Percentiles rank a stretch among this genome's conserved stretches.
These are phyloP conservation scores for Cercospora sp. DNA, from an alignment of 2,329 filamentous ascomycete genomes.

Conservation along the genomic window DNA sequence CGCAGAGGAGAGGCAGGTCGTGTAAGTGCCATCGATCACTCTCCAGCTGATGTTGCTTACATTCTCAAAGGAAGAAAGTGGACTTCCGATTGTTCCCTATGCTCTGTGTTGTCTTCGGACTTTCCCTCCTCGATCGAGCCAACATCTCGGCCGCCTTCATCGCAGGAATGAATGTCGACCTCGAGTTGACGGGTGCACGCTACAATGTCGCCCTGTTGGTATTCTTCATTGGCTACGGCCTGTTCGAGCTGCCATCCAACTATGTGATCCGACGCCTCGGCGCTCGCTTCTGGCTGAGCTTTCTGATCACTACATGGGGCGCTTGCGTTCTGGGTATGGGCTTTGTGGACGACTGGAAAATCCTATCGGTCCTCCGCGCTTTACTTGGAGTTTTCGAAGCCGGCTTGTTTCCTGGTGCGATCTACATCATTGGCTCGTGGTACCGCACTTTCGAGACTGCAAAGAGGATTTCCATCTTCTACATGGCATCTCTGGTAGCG, in stretches of 20 bases:
- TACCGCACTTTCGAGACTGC: slow-evolving; percentile 33
- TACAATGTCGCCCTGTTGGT: slow-evolving; percentile 39
- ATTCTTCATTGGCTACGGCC: slow-evolving; percentile 38
- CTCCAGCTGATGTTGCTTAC: background rate
- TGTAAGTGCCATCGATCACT: slow-evolving; percentile 24
- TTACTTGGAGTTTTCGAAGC: slow-evolving; percentile 63
- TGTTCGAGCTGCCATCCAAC: slow-evolving; percentile 40
- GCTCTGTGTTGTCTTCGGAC: slow-evolving; percentile 45
- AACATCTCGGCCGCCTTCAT: slow-evolving; percentile 71
- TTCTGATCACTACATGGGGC: slow-evolving; percentile 55
- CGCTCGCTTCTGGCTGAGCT: slow-evolving; percentile 36
- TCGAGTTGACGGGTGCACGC: slow-evolving; percentile 35
- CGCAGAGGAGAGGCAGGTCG: slow-evolving; percentile 36
- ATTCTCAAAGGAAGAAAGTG: slow-evolving; percentile 32
- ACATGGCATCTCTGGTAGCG: slow-evolving; percentile 40
- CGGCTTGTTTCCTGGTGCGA: slow-evolving; percentile 48
- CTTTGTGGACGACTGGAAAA: slow-evolving; percentile 55
- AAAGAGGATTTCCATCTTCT: slow-evolving; percentile 47
- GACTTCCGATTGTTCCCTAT: slow-evolving; percentile 39
- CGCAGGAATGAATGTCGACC: slow-evolving; percentile 56
- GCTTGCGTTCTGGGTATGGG: slow-evolving; percentile 62
- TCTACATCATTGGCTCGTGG: slow-evolving; percentile 35
- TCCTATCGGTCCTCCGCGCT: slow-evolving; percentile 56
- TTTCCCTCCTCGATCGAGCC: slow-evolving; percentile 75
- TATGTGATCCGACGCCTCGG: slow-evolving; percentile 38